Percentiles rank a stretch among this genome's conserved stretches.
phyloP scores from a whole-genome alignment of 2,329 filamentous ascomycete genomes.

The Ceratocystis smalleyi region DNA sequence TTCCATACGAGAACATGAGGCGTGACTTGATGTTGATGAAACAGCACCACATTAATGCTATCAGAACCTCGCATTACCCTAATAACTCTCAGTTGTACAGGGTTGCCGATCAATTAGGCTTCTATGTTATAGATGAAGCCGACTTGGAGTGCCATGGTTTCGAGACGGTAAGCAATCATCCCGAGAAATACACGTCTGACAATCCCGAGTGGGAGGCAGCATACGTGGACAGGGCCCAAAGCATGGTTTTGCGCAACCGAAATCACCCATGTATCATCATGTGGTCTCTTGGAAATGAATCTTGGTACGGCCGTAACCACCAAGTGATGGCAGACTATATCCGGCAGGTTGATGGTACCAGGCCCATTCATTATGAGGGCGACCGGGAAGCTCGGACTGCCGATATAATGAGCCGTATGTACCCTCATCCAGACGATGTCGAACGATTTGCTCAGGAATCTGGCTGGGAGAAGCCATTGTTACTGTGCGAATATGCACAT shows the following conservation, averaged over 20 bases:
- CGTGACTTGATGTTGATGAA: constrained; percentile 52
- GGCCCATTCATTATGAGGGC: constrained; percentile 51
- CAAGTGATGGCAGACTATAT: constrained; percentile 51
- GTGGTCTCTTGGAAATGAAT: constrained; percentile 59
- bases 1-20: constrained; percentile 45
- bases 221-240: constrained; percentile 50
- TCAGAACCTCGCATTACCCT: constrained; percentile 52
- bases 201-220: constrained; percentile 47
- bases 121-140: constrained; percentile 46
- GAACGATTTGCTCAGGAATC: constrained; percentile 26
- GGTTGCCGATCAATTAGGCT: constrained; percentile 45
- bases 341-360: constrained; percentile 38
- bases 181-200: constrained; percentile 35
- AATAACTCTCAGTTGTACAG: constrained; percentile 46
- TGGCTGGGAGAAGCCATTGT: constrained; percentile 38
- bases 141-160: constrained; percentile 42
- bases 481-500: constrained; percentile 40
- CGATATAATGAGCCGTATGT: constrained; percentile 54
- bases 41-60: constrained; percentile 51
- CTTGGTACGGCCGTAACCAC: constrained; percentile 54
- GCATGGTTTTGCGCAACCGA: constrained; percentile 44
- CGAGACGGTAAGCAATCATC: constrained; percentile 30
- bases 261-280: constrained; percentile 51
- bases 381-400: constrained; percentile 41
- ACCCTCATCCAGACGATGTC: constrained; percentile 36